phyloP scores from a whole-genome alignment of 2,329 filamentous ascomycete species.

The Malbranchea cinnamomea region DNA sequence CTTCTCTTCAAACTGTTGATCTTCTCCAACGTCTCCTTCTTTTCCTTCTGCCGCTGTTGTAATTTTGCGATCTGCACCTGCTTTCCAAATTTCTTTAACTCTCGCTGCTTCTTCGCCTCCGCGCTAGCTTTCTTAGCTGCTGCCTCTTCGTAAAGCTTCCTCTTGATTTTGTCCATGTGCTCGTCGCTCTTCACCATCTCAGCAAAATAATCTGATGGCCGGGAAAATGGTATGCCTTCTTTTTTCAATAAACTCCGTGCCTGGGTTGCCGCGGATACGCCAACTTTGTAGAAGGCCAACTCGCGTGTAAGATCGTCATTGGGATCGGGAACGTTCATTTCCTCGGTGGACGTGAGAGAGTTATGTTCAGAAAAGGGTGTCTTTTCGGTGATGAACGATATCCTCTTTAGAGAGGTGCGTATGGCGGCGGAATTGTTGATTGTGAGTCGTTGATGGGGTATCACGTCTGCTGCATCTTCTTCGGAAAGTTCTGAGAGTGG shows the following conservation, averaged over 20 bases:
- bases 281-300: slow-evolving; percentile 83
- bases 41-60: slow-evolving; percentile 84
- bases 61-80: slow-evolving; percentile 92
- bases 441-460: slow-evolving; percentile 81
- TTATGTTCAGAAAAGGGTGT: slow-evolving; percentile 76
- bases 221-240: slow-evolving; percentile 72
- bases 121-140: slow-evolving; percentile 81
- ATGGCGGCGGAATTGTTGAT: slow-evolving; percentile 95
- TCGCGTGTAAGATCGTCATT: slow-evolving; percentile 88
- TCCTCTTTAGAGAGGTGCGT: slow-evolving; percentile 58
- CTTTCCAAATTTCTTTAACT: slow-evolving; percentile 98
- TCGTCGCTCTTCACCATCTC: slow-evolving; percentile 99
- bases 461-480: slow-evolving; percentile 70
- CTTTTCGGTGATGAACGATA: slow-evolving; percentile 38
- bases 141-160: slow-evolving; percentile 82
- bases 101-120: slow-evolving; percentile 80
- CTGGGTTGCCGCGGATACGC: slow-evolving; percentile 59
- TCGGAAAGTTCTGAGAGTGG: slow-evolving; percentile 73
- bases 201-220: slow-evolving; percentile 90
- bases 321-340: slow-evolving; percentile 63
- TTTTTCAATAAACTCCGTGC: slow-evolving; percentile 62
- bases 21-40: slow-evolving; percentile 87
- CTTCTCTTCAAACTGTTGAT: slow-evolving; percentile 91
- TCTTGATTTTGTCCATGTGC: slow-evolving; percentile 94
- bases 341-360: slow-evolving; percentile 51